phyloP scores from a whole-genome alignment of 495 filamentous ascomycete genomes.

The Penicillium manginii region DNA sequence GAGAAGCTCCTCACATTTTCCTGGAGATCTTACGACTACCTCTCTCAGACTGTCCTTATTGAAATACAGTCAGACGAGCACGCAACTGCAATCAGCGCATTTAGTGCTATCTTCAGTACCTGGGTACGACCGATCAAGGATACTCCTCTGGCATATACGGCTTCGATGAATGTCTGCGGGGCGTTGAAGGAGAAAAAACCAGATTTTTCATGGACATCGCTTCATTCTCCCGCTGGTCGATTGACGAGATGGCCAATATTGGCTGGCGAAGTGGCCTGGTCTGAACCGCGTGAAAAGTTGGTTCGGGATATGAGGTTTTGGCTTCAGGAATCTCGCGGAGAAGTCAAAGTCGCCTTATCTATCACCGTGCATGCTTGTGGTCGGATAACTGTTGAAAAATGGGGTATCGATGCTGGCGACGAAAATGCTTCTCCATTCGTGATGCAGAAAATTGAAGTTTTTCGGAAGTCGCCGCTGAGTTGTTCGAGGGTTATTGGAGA shows the following conservation, averaged over 20 bases:
- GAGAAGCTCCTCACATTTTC: not conserved
- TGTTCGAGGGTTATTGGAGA: too few species aligned
- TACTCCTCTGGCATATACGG: not conserved
- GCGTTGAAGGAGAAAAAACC: not conserved
- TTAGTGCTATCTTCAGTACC: not conserved
- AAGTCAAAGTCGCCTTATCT: not conserved
- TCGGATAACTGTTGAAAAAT: not conserved
- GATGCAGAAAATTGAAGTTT: constrained; percentile 1
- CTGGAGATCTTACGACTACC: not conserved
- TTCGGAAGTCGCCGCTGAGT: not conserved
- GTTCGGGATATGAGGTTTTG: not conserved
- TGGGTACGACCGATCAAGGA: not conserved
- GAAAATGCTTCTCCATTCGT: not conserved
- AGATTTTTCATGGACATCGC: not conserved
- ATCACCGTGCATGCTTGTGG: not conserved
- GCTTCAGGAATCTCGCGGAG: not conserved
- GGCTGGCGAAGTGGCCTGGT: not conserved
- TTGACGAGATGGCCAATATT: not conserved
- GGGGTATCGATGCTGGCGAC: not conserved
- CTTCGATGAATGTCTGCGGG: not conserved
- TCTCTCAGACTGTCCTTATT: not conserved
- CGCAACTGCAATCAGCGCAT: not conserved
- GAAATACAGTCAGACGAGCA: not conserved
- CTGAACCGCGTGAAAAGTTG: not conserved
- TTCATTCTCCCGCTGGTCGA: not conserved